These are phyloP conservation scores for Vanderwaltozyma tropicalis DNA, from an alignment of 805 yeast genomes.

Conservation along the genomic window DNA sequence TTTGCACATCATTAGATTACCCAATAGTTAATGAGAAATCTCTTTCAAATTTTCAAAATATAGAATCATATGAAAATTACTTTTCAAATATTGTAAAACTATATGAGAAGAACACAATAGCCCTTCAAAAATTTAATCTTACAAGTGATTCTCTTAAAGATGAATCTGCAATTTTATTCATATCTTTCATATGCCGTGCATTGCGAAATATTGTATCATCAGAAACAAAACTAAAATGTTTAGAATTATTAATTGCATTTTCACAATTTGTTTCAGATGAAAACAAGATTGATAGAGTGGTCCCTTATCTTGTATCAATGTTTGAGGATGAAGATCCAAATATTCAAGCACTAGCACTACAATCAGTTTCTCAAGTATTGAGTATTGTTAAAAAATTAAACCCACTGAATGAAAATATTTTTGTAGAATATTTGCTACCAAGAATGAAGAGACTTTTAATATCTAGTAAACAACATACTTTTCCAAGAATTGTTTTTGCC, in stretches of 20 bases:
- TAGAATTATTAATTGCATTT: slow-evolving; percentile 66
- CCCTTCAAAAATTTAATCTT: not conserved
- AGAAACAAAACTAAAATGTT: slow-evolving; percentile 36
- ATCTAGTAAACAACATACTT: slow-evolving; percentile 30
- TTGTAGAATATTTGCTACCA: slow-evolving; percentile 77
- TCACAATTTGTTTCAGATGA: slow-evolving; percentile 74
- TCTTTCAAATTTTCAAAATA: not conserved
- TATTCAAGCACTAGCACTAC: slow-evolving; percentile 59
- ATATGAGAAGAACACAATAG: not conserved
- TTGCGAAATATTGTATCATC: slow-evolving; percentile 16
- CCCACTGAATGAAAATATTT: slow-evolving; percentile 65
- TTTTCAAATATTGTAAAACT: slow-evolving; percentile 8
- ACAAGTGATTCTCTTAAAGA: slow-evolving; percentile 8
- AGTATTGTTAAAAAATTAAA: slow-evolving; percentile 52
- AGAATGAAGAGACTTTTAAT: slow-evolving; percentile 40
- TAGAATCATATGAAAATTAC: slow-evolving; percentile 4
- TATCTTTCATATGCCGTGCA: slow-evolving; percentile 20
- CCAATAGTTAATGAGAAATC: not conserved
- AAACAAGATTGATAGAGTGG: slow-evolving; percentile 70
- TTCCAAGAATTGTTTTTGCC: slow-evolving; percentile 61
- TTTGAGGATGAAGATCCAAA: slow-evolving; percentile 46
- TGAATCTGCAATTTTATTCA: slow-evolving; percentile 21
- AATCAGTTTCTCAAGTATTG: slow-evolving; percentile 57
- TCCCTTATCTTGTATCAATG: slow-evolving; percentile 70
- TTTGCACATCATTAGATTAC: slow-evolving; percentile 14